phyloP scores from a whole-genome alignment of 306 rosid genomes.

The Begonia fuchsioides region DNA sequence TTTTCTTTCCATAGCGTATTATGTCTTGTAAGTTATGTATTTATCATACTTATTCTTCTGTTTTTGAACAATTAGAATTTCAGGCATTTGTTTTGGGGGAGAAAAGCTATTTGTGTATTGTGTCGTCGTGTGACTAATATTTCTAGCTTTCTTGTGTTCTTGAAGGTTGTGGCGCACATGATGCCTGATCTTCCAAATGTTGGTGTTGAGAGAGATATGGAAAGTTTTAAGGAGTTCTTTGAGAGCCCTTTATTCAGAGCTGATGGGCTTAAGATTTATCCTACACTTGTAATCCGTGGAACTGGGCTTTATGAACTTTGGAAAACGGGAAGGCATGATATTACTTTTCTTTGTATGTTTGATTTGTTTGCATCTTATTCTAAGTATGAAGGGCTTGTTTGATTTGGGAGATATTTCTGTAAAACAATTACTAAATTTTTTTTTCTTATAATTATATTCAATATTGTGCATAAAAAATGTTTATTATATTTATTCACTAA shows the following conservation, averaged over 20 bases:
- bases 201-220: slow-evolving; percentile 97
- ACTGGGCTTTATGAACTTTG: slow-evolving; percentile 98
- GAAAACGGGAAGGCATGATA: slow-evolving; percentile 87
- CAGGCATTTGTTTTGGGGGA: slow-evolving; percentile 2
- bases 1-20: too few relatives aligned
- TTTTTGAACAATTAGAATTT: background rate
- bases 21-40: background rate
- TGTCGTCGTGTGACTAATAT: slow-evolving; percentile 2
- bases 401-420: too few relatives aligned
- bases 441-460: too few relatives aligned
- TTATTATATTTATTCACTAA: too few relatives aligned
- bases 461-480: too few relatives aligned
- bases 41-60: too few relatives aligned
- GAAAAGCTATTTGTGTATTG: background rate
- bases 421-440: too few relatives aligned
- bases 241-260: slow-evolving; percentile 89
- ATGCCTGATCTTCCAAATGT: slow-evolving; percentile 99
- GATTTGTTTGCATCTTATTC: background rate
- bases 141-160: slow-evolving; percentile 3
- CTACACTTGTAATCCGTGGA: slow-evolving; percentile 95
- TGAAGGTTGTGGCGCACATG: slow-evolving; percentile 97
- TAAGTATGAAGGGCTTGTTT: background rate
- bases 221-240: slow-evolving; percentile 28
- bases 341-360: background rate
- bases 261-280: slow-evolving; percentile 95